Evolutionary conservation across 768 basidiomycete genomes (phyloP).

Genomic region (Pholiota conissans): DNA sequence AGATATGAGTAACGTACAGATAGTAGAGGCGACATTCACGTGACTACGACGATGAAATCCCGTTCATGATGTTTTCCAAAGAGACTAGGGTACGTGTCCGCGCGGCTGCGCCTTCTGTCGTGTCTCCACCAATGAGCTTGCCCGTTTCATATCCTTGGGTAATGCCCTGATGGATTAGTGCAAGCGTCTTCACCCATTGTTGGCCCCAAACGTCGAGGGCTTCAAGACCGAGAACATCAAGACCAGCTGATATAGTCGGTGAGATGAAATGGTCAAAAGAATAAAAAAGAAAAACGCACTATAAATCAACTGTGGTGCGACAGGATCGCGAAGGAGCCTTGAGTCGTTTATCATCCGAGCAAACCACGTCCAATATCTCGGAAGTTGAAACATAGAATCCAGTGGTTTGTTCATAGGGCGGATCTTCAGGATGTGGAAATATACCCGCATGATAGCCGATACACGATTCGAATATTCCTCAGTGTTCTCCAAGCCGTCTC

Average conservation of each 20-base stretch:
- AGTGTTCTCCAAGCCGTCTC: conserved; percentile 49
- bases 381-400: conserved; percentile 55
- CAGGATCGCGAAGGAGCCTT: conserved; percentile 51
- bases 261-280: background rate
- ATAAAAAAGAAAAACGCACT: conserved; percentile 41
- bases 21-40: background rate
- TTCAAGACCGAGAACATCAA: conserved; percentile 68
- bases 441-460: conserved; percentile 82
- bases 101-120: conserved; percentile 63
- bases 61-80: conserved; percentile 59
- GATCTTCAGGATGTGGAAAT: conserved; percentile 69
- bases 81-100: conserved; percentile 64
- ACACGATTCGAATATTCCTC: conserved; percentile 69
- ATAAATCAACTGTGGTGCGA: conserved; percentile 68
- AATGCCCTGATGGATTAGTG: conserved; percentile 61
- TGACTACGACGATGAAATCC: conserved; percentile 1
- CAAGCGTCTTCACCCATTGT: conserved; percentile 77
- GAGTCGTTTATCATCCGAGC: conserved; percentile 57
- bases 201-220: conserved; percentile 69
- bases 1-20: background rate
- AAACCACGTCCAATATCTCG: conserved; percentile 74
- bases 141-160: conserved; percentile 51
- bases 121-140: conserved; percentile 56
- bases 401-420: conserved; percentile 40
- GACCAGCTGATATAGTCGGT: conserved; percentile 45